Evolutionary conservation across 306 rosid species (phyloP), one percentile per base, ranked within the genome.

Genomic region (Vicia faba): DNA sequence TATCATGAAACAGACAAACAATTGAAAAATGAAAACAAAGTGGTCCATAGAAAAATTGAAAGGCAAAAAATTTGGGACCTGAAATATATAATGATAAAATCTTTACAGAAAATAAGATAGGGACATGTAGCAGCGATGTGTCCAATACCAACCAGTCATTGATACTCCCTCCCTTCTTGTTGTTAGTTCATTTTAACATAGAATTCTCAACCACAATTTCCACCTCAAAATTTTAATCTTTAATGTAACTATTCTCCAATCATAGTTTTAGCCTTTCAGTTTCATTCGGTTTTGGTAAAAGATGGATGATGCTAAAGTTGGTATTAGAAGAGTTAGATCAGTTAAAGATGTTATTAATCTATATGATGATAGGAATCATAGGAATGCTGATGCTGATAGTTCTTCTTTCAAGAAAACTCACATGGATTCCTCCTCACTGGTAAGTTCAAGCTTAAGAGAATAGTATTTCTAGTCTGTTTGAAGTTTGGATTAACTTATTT

Each of bases 321-420:
- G 79, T 41, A 35, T 53, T 18, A 79, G 80, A 80, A 82, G 81
- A 80, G 75, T 72, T 67, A 85, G 91, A 63, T 74, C 89, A 44
- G 86, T 85, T 46, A 85, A 80, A 71, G 84, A 73, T 50, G 82
- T 86, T 40, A 72, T 79, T 61, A 82, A 68, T 68, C 64, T 78
- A 4, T 83, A 26, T 68, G 95, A 83, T 73, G 90, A 86, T 73
- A 81, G 61, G 74, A 68, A 82, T 70, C 86, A 86, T 71, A 81
- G 50, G 74, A 64, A 43, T 71, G 71, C 16, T 35, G 80, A 76
- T 68, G 53, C 1, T 26, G 79, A 61, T 39, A 35, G 40, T 76
- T 73, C 85, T 79, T 59, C 78, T 0, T 29, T 67, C 68, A 82
- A 77, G 72, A 89, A 75, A 63, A 26, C 70, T 70, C 82, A 75